Percentiles rank a stretch among this genome's conserved stretches.
phyloP scores from a whole-genome alignment of 2,329 filamentous ascomycete species.

The Tolypocladium nubicola region DNA sequence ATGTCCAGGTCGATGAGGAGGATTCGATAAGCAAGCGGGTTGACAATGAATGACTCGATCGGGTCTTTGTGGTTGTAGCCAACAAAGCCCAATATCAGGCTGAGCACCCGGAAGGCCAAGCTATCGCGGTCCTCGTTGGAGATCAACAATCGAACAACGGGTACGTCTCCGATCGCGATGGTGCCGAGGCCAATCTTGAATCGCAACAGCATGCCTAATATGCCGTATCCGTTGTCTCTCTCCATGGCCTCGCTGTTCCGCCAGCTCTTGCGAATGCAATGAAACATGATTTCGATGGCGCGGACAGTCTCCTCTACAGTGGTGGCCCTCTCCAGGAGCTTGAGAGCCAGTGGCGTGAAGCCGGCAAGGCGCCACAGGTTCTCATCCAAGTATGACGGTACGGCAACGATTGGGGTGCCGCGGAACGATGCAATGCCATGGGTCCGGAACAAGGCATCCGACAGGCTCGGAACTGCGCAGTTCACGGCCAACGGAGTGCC shows the following conservation, averaged over 20 bases:
- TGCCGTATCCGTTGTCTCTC: slow-evolving; percentile 84
- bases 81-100: slow-evolving; percentile 72
- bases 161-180: slow-evolving; percentile 16
- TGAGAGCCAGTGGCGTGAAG: slow-evolving; percentile 75
- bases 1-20: slow-evolving; percentile 87
- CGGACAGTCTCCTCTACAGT: slow-evolving; percentile 61
- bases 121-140: slow-evolving; percentile 42
- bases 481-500: slow-evolving; percentile 79
- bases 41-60: slow-evolving; percentile 85
- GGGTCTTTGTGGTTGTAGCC: slow-evolving; percentile 76
- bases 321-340: slow-evolving; percentile 68
- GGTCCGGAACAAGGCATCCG: slow-evolving; percentile 72
- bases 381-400: slow-evolving; percentile 81
- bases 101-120: slow-evolving; percentile 55
- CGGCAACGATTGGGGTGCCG: slow-evolving; percentile 70
- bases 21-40: slow-evolving; percentile 87
- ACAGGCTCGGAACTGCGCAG: slow-evolving; percentile 74
- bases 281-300: slow-evolving; percentile 74
- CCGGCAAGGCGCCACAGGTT: slow-evolving; percentile 89
- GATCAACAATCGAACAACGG: slow-evolving; percentile 30
- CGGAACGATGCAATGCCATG: slow-evolving; percentile 76
- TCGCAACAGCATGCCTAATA: slow-evolving; percentile 72
- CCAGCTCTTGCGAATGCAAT: slow-evolving; percentile 85
- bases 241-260: slow-evolving; percentile 98
- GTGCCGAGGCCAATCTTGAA: slow-evolving; percentile 60